A percentile compares a stretch with the other conserved stretches of the same genome.
Conservation (phyloP, 2,329 filamentous ascomycete species). For the Curvularia lunata region DNA sequence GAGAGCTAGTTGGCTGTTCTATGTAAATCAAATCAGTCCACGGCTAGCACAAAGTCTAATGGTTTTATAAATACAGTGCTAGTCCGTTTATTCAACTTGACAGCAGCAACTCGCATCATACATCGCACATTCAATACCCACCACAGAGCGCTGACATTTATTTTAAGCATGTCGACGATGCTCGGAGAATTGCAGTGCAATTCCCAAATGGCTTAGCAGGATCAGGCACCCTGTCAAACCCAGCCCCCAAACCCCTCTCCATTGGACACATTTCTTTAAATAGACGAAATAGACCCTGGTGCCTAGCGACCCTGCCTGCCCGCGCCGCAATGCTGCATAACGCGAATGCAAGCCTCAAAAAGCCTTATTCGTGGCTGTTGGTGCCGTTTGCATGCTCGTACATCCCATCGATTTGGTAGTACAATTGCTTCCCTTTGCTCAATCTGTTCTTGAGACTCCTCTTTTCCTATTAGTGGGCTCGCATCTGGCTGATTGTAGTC, state of each 20-base stretch:
- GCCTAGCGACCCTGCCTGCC: conserved; percentile 4
- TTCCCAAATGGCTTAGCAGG: not conserved
- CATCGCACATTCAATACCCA: not conserved
- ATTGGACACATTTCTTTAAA: not conserved
- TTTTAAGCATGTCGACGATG: not conserved
- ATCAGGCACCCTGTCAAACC: not conserved
- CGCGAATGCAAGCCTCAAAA: conserved; percentile 12
- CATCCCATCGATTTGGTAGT: not conserved
- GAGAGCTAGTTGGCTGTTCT: too few species aligned
- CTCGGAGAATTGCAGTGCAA: not conserved
- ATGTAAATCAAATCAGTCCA: not conserved
- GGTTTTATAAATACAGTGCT: too few species aligned
- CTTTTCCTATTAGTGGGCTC: not conserved
- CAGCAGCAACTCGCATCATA: not conserved
- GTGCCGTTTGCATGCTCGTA: conserved; percentile 15
- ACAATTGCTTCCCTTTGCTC: not conserved
- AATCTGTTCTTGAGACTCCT: not conserved
- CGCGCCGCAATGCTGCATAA: conserved; percentile 13
- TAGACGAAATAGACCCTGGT: not conserved
- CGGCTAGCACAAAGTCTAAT: not conserved
- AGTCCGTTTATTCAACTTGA: not conserved
- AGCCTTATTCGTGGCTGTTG: not conserved
- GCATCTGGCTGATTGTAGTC: not conserved
- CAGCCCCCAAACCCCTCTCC: not conserved
- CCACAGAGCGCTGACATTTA: not conserved